These are phyloP conservation scores for Barbarea vulgaris DNA, from an alignment of 345 rosid genomes.

Conservation along the genomic window DNA sequence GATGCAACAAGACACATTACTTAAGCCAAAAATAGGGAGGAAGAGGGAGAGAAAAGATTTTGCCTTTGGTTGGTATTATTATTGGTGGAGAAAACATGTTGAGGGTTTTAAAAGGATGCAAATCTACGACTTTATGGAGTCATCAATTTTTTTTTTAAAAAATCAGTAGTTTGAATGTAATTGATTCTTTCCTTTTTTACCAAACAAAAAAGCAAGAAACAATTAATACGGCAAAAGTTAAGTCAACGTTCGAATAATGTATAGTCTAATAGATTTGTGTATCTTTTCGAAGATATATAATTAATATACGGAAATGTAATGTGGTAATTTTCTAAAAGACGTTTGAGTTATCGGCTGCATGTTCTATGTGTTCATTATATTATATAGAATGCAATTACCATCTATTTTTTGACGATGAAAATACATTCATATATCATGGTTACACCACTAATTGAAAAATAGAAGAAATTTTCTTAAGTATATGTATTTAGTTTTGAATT, in stretches of 20 bases:
- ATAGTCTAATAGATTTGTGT: slow-evolving; percentile 9
- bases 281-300: slow-evolving; percentile 2
- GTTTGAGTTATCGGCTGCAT: slow-evolving; percentile 19
- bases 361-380: background rate
- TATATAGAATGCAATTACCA: background rate
- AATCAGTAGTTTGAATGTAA: background rate
- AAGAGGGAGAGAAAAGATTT: slow-evolving; percentile 8
- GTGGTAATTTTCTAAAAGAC: background rate
- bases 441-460: no score
- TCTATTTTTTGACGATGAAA: background rate
- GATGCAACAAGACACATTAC: slow-evolving; percentile 4
- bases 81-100: slow-evolving; percentile 24
- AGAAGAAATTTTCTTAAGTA: no score
- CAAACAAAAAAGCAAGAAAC: slow-evolving; percentile 2
- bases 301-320: background rate
- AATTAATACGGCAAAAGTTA: background rate
- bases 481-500: background rate
- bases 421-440: no score
- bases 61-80: slow-evolving; percentile 14
- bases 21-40: slow-evolving; percentile 11
- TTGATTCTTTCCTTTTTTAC: background rate
- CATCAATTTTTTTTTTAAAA: background rate
- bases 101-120: background rate
- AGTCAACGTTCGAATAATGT: slow-evolving; percentile 13
- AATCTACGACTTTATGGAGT: background rate